phyloP scores from a whole-genome alignment of 352 stramenopile genomes.

The Pythium monospermum region DNA sequence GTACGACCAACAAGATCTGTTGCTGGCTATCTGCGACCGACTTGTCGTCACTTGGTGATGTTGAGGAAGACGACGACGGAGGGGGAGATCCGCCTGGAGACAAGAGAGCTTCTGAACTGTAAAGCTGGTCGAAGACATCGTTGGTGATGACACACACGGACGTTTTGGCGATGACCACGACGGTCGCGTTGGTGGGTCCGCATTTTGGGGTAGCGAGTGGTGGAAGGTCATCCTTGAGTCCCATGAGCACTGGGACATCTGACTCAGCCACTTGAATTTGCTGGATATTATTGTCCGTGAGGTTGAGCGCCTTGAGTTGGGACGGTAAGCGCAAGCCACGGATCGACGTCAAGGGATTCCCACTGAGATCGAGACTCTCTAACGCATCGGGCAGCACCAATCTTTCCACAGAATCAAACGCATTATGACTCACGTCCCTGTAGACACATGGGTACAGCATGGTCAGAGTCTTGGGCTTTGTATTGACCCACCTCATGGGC shows the following conservation, averaged over 20 bases:
- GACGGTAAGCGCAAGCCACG: not conserved
- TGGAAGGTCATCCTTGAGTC: not conserved
- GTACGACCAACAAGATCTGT: constrained; percentile 3
- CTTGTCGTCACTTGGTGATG: not conserved
- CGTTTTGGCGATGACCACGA: not conserved
- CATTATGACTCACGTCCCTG: constrained; percentile 1
- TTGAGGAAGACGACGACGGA: not conserved
- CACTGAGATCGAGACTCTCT: constrained; percentile 11
- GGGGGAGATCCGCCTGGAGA: not conserved
- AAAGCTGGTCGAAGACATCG: constrained; percentile 10
- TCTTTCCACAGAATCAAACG: too few relatives aligned
- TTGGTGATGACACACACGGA: constrained; percentile 13
- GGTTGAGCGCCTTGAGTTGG: constrained; percentile 1
- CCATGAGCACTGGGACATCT: constrained; percentile 4
- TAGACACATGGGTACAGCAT: not conserved
- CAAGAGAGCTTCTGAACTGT: too few relatives aligned
- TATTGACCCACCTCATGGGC: too few relatives aligned
- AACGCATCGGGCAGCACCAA: too few relatives aligned
- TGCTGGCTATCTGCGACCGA: not conserved
- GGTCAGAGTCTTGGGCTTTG: not conserved
- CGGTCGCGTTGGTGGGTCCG: constrained; percentile 2
- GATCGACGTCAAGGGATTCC: constrained; percentile 6
- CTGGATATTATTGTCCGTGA: constrained; percentile 2
- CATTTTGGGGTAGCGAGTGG: not conserved
- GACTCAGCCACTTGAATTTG: constrained; percentile 11